Evolutionary conservation across 179 eudicot species (phyloP).

Genomic region (Carnegiea gigantea): DNA sequence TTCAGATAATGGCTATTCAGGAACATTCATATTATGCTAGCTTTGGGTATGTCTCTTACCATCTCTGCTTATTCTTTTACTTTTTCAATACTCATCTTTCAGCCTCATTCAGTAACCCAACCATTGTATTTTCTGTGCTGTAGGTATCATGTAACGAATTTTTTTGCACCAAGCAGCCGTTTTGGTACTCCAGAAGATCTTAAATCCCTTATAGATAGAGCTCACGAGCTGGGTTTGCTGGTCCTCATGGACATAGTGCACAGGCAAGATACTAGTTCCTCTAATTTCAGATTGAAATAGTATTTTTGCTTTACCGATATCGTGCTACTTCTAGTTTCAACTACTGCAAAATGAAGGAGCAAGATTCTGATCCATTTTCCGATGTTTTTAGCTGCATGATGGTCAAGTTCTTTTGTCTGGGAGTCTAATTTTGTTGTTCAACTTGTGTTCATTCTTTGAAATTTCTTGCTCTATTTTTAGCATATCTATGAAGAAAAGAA

Average conservation of each 20-base stretch:
- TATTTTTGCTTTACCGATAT: neutral
- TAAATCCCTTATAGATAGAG: conserved; percentile 93
- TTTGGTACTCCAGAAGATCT: conserved; percentile 99
- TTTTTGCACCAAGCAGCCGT: conserved; percentile 99
- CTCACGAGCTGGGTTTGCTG: conserved; percentile 93
- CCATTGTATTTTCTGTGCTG: conserved; percentile 21
- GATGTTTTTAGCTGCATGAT: neutral
- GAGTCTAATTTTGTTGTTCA: neutral
- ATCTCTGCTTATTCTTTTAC: neutral
- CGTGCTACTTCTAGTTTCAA: neutral
- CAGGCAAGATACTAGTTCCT: conserved; percentile 46
- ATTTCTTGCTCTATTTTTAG: neutral
- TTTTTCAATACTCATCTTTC: neutral
- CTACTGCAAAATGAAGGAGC: neutral
- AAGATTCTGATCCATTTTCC: neutral
- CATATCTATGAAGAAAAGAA: neutral
- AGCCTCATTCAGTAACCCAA: conserved; percentile 9
- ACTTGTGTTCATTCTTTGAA: neutral
- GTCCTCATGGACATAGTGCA: conserved; percentile 99
- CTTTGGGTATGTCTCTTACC: conserved; percentile 70
- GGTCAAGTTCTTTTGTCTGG: neutral
- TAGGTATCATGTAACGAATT: conserved; percentile 97
- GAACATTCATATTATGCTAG: conserved; percentile 99
- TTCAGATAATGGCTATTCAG: conserved; percentile 99
- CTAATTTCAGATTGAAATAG: conserved; percentile 3